A percentile compares a stretch with the other conserved stretches of the same genome.
phyloP scores from a whole-genome alignment of 2,329 filamentous ascomycete genomes.

The Phyllosticta ampelicida region DNA sequence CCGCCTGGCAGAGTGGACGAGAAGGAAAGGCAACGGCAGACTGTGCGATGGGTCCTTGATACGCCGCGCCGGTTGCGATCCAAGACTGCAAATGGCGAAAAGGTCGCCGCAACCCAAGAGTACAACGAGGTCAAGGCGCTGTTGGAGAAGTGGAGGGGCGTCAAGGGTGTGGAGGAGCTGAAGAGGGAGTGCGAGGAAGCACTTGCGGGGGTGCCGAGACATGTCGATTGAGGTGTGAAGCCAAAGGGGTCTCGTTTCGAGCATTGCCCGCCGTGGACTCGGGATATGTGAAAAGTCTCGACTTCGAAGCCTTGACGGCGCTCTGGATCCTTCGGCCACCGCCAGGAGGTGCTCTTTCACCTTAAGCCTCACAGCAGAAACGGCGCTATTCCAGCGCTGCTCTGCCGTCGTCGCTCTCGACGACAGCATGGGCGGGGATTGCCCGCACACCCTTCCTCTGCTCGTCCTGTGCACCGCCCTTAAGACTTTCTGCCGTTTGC shows the following conservation, averaged over 20 bases:
- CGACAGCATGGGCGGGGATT: too few relatives aligned
- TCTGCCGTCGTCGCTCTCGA: too few relatives aligned
- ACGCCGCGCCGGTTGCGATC: conserved; percentile 48
- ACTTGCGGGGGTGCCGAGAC: background rate
- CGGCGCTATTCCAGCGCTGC: too few relatives aligned
- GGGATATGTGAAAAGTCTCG: background rate
- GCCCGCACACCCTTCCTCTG: too few relatives aligned
- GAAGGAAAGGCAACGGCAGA: conserved; percentile 38
- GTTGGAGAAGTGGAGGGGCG: conserved; percentile 34
- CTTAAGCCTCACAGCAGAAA: too few relatives aligned
- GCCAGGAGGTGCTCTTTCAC: too few relatives aligned
- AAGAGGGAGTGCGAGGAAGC: conserved; percentile 24
- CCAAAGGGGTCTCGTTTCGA: background rate
- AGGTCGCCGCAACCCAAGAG: conserved; percentile 48
- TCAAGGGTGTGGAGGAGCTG: conserved; percentile 32
- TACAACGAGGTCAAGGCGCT: conserved; percentile 33
- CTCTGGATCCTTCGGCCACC: too few relatives aligned
- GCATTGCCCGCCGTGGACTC: background rate
- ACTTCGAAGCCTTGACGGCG: background rate
- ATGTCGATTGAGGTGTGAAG: background rate
- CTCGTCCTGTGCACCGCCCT: too few relatives aligned
- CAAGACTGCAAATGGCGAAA: conserved; percentile 49
- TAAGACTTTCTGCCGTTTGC: too few relatives aligned
- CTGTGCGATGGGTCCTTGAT: conserved; percentile 52
- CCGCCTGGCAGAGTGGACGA: conserved; percentile 16